Base-by-base conservation (phyloP, 179 eudicot species). In the Silene coronaria region DNA sequence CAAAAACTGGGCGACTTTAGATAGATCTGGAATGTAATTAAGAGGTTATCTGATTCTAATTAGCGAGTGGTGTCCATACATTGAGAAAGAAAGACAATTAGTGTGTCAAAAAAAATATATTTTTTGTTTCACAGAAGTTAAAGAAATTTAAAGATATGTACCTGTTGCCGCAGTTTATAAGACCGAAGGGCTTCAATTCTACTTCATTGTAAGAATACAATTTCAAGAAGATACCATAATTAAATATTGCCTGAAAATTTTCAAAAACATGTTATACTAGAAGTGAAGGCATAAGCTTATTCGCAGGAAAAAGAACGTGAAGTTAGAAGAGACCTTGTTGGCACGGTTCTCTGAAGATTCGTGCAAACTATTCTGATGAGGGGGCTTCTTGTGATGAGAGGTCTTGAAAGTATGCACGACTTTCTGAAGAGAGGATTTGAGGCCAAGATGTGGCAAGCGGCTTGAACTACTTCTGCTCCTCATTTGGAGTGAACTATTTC, bases 151-250 rank as follows among this genome's bases (percentile, higher is more conserved):
- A 42, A 19, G 51, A 78, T 30, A 14, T 23, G 17, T 82, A 91
- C 98, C 97, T 94, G 86, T 94, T 91, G 72, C 97, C 98, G 81
- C 96, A 89, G 79, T 94, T 94, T 42, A 78, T 75, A 73, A 94
- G 92, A 72, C 98, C 98, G 74, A 82, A 83, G 24, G 98, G 98
- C 51, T 74, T 84, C 79, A 93, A 78, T 76, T 91, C 96, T 78
- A 88, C 82, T 81, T 86, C 85, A 71, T 93, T 87, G 87, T 89
- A 91, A 55, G 87, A 79, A 77, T 91, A 91, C 74, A 91, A 88
- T 83, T 82, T 89, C 75, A 86, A 91, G 81, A 94, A 94, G 64
- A 74, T 53, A 12, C 89, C 96, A 79, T 87, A 86, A 2, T 89
- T 74, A 81, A 90, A 86, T 62, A 88, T 77, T 58, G 85, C 86